Base-by-base conservation (phyloP, 164 flowering plant species). In the Chloranthus sessilifolius region DNA sequence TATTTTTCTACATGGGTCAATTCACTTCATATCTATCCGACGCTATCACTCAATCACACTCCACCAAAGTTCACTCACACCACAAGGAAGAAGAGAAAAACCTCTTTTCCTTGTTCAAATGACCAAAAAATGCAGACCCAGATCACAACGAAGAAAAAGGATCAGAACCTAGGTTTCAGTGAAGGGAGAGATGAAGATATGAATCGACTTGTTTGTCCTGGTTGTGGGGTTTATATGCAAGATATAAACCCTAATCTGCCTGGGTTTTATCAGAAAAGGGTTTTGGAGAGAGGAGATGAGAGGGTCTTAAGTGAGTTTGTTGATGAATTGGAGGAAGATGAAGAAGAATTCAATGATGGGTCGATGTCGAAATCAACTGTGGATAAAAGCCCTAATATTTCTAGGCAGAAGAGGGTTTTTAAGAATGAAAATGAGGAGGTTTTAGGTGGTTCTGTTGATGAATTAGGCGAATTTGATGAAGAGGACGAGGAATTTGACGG, bases 181-280 rank as follows among this genome's bases (percentile, higher is more conserved):
- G 90, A 88, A 53, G 95, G 96, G 29, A 83, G 84, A 67, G 95
- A 88, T 24, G 84, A 70, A 55, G 96, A 92, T 62, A 90, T 83
- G 63, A 59, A 57, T 58, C 92, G 81, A 46, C 65, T 62, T 48
- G 59, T 89, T n/a, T 94, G 97, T 54, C 95, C 96, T 23, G 99
- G 99, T 43, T 86, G 99, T 77, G 97, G 99, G 11, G 75, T 94
- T 51, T 82, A 79, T 69, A 86, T 89, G 96, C 99, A 94, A 54
- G 85, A 86, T 49, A 44, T 55, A n/a, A 79, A 89, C 69, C 92
- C 95, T 1, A 75, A 77, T 54, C 62, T 73, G 45, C 99, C 95
- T 52, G 99, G 99, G 37, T 94, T 64, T 72, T 94, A 66, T 58
- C 62, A 79, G 50, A 58, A 76, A 68, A 72, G 74, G 54, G 64